Evolutionary conservation across 768 basidiomycete species (phyloP), one percentile per base, ranked within the genome.

Genomic region (Boletus sp.): DNA sequence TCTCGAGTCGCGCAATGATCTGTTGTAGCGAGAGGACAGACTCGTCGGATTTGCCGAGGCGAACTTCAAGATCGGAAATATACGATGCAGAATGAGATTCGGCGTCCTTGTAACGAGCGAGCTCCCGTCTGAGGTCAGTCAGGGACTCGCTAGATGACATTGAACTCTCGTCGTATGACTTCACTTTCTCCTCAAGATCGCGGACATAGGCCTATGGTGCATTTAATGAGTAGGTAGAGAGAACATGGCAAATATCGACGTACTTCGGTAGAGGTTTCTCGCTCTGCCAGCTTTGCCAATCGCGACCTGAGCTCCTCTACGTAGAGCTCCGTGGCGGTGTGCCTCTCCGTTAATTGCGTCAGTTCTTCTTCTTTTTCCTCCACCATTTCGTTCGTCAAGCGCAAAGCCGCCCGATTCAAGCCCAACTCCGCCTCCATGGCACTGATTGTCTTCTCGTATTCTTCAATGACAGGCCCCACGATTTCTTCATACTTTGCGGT

Each of bases 361-460:
- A 94, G 67, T 64, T 94, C 89, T 3, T 87, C 86, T 68, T 94
- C 93, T 71, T 93, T 94, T 74, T 97, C 94, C 60, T 92, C 89
- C 45, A 92, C 87, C 73, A 97, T 79, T 64, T 95, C 92, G 70
- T 97, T 96, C 51, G 96, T 93, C 65, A 94, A 88, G 50, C 90
- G 77, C 69, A 97, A 76, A 18, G 94, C 92, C 2, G 91, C 92
- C 49, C 89, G 81, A 63, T 94, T 94, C 54, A 95, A 78, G 62
- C 83, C 90, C 52, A 97, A 79, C 73, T 96, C 94, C 0, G 90
- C 91, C 72, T 99, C 97, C 81, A 99, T 89, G 3, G 93, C 89
- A 41, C 86, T 83, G 62, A 98, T 96, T 1, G 94, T 93, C 79
- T 96, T 94, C 78, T 99, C 96, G 73, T 99, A 99, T 75, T 98